Base-by-base conservation (phyloP, 805 yeast species). In the Torulaspora indica region DNA sequence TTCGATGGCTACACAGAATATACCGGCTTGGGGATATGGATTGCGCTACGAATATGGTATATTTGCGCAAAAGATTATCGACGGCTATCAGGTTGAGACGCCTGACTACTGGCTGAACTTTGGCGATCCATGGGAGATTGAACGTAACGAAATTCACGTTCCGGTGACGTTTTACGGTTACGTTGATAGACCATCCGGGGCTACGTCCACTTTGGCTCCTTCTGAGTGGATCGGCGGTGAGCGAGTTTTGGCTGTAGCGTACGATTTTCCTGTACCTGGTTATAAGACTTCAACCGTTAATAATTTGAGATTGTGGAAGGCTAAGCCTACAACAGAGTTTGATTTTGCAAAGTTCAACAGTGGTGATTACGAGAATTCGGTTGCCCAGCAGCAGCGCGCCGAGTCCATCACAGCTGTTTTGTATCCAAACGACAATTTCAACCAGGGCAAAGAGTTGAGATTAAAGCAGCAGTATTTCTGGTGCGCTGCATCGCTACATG, bases 1-100 rank as follows among this genome's bases (percentile, higher is more conserved):
- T 68, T 87, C 96, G 1, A 70, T 89, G 63, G 79, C 93, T 28
- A 81, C 95, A 4, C 83, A 85, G 53, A 81, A 85, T 65, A 86
- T 85, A 64, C 88, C 95, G 13, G 95, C 95, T 40, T 89, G 97
- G 97, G 97, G 97, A 51, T 89, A 89, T 64, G 96, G 97, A 48
- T 71, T 89, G 55, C 82, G 95, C 63, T 89, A 89, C 70, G 88
- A 88, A 67, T 89, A 90, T 62, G 97, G 97, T 64, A 89, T 89
- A 56, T 89, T 89, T 68, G 78, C 88, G 54, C 97, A 89, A 69
- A 81, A 80, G 64, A 87, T 89, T 59, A 76, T 87, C 55, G 86
- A 90, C 60, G 97, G 96, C 8, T 86, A 85, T 68, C 97, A 89
- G 69, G 95, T 90, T 30, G 97, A 89, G 68, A 75, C 87, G 27